phyloP scores from a whole-genome alignment of 306 rosid genomes.

The Sicyos baderoa region DNA sequence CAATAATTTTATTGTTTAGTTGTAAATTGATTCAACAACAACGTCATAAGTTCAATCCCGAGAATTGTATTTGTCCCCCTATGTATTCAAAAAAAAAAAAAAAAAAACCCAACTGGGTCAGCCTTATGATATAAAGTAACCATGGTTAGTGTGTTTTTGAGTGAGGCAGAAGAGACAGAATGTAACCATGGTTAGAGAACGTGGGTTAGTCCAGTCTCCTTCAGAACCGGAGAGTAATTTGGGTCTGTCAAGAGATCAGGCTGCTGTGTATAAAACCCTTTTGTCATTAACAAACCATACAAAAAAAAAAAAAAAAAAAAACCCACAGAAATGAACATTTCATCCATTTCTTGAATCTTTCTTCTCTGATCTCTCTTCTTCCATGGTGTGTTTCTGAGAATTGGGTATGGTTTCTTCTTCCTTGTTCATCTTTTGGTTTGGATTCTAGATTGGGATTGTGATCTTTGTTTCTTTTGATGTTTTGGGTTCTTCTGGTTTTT shows the following conservation, averaged over 20 bases:
- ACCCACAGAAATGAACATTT: not conserved
- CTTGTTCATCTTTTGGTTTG: not conserved
- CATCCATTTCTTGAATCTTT: slow-evolving; percentile 10
- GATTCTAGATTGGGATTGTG: not conserved
- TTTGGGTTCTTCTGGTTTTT: not conserved
- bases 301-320: slow-evolving; percentile 11
- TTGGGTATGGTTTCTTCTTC: not conserved
- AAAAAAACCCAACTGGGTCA: not conserved
- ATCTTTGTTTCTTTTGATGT: slow-evolving; percentile 10
- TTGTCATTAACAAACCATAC: not conserved
- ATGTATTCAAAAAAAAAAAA: no score
- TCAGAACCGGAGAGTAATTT: slow-evolving; percentile 7
- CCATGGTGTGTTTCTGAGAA: not conserved
- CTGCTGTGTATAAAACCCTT: slow-evolving; percentile 16
- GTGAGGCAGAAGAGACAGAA: slow-evolving; percentile 22
- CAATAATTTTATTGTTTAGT: no score
- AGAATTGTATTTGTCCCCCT: no score
- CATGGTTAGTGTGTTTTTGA: slow-evolving; percentile 31
- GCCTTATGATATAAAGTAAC: slow-evolving; percentile 36
- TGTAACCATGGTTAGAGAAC: slow-evolving; percentile 45
- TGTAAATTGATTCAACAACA: no score
- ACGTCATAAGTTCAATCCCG: no score
- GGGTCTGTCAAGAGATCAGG: slow-evolving; percentile 12
- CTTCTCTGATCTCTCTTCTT: not conserved
- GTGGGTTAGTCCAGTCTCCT: slow-evolving; percentile 17